Percentiles rank a stretch among this genome's conserved stretches.
Conservation (phyloP, 2,329 filamentous ascomycete genomes). For the Penicillium polonicum region DNA sequence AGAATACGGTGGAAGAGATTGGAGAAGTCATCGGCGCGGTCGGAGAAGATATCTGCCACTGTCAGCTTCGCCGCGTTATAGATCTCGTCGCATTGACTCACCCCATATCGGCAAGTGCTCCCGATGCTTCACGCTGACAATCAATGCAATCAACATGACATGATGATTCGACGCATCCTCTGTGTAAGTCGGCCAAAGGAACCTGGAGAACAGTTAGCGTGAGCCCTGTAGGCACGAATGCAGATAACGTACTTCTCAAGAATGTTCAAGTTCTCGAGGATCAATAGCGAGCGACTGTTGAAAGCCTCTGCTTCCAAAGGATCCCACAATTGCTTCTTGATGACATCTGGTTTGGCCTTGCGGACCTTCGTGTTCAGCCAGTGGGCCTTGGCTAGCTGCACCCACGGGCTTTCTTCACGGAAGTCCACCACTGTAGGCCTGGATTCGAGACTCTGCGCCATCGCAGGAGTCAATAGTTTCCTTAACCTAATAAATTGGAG, state of each 20-base stretch:
- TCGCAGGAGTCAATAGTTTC: constrained; percentile 50
- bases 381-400: constrained; percentile 73
- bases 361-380: constrained; percentile 77
- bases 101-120: constrained; percentile 87
- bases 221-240: constrained; percentile 16
- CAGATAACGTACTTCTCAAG: constrained; percentile 65
- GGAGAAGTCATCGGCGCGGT: constrained; percentile 79
- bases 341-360: constrained; percentile 74
- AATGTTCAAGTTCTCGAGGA: constrained; percentile 85
- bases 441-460: constrained; percentile 55
- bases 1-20: constrained; percentile 84
- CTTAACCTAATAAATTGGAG: constrained; percentile 22
- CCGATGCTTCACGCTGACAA: constrained; percentile 83
- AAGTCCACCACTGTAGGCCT: constrained; percentile 45
- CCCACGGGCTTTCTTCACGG: constrained; percentile 50
- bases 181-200: constrained; percentile 90
- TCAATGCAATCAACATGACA: constrained; percentile 78
- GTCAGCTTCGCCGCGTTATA: constrained; percentile 31
- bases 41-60: constrained; percentile 66
- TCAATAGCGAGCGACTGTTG: constrained; percentile 70
- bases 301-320: constrained; percentile 79
- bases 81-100: constrained; percentile 43
- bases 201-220: constrained; percentile 53
- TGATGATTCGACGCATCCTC: constrained; percentile 90
- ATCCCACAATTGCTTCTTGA: constrained; percentile 90